Base-by-base conservation (phyloP, 805 yeast genomes). In the Kockiozyma suomiensis region DNA sequence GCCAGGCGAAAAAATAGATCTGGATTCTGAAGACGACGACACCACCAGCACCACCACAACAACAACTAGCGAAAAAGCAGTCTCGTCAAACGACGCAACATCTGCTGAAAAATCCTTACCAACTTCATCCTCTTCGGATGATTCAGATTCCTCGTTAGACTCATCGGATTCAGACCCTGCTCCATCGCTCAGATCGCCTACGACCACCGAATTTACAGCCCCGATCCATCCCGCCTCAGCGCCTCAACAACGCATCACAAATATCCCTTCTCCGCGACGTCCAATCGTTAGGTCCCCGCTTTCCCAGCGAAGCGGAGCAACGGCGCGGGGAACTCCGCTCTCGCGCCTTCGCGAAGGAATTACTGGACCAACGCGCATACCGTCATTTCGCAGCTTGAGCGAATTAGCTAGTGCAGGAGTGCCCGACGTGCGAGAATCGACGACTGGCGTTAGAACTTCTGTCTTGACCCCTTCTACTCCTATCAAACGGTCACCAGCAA, bases 361-460 rank as follows among this genome's bases (percentile, higher is more conserved):
- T 17, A 17, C 15, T 19, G 52, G 52, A 8, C 52, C 52, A 6
- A 37, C 43, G 15, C 59, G 65, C 3, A 58, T 61, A n/a, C 66
- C 65, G 7, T 62, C 66, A 23, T 61, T 62, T 47, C 40, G 58
- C 13, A 54, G 60, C 12, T 40, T 62, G 15, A 59, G 61, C 33
- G 66, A 62, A 17, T 40, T 62, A 4, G 62, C 58, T 7, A 55
- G 49, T 47, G 50, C 49, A 6, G 66, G 66, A 2, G 61, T 62
- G 2, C 66, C 66, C 8, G 66, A 60, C 7, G 66, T 62, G 12
- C 50, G 62, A 13, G 66, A 62, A n/a, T 42, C 53, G n/a, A 60
- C 59, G 4, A 38, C 58, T 12, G 64, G 66, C 8, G 33, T 56
- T n/a, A 57, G 52, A n/a, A 17, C 40, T 6, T 23, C 42, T 21